phyloP scores from a whole-genome alignment of 2,329 filamentous ascomycete species.

The Remersonia thermophila region DNA sequence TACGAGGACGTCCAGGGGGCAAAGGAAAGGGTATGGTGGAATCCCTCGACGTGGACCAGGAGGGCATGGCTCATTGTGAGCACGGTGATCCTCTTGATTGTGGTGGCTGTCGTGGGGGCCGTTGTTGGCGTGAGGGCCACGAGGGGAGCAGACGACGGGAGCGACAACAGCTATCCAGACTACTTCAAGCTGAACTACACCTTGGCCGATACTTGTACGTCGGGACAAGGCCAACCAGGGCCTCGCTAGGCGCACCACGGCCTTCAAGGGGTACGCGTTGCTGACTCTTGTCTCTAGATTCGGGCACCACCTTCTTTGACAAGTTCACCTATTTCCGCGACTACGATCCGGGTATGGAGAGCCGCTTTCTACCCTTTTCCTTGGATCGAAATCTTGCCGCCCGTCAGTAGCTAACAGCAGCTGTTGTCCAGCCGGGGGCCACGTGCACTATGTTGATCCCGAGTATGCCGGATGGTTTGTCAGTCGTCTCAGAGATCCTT shows the following conservation, averaged over 20 bases:
- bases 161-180: constrained; percentile 31
- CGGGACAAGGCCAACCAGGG: too few relatives aligned
- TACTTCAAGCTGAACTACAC: constrained; percentile 36
- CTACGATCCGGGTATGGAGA: constrained; percentile 39
- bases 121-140: constrained; percentile 24
- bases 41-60: constrained; percentile 41
- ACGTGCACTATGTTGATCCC: constrained; percentile 41
- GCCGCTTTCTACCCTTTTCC: too few relatives aligned
- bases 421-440: constrained; percentile 32
- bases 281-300: constrained; percentile 26
- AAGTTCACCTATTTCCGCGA: constrained; percentile 41
- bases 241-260: neutral
- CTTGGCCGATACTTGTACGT: constrained; percentile 37
- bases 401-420: too few relatives aligned
- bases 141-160: constrained; percentile 3
- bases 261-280: too few relatives aligned
- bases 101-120: constrained; percentile 35
- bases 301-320: constrained; percentile 39
- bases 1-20: too few relatives aligned
- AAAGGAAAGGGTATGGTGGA: constrained; percentile 9
- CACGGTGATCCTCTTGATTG: constrained; percentile 28
- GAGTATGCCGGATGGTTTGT: constrained; percentile 31
- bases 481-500: too few relatives aligned
- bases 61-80: constrained; percentile 35
- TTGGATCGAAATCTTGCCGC: too few relatives aligned